These are phyloP conservation scores for Blastomyces percursus DNA, from an alignment of 2,329 filamentous ascomycete species.

Conservation along the genomic window DNA sequence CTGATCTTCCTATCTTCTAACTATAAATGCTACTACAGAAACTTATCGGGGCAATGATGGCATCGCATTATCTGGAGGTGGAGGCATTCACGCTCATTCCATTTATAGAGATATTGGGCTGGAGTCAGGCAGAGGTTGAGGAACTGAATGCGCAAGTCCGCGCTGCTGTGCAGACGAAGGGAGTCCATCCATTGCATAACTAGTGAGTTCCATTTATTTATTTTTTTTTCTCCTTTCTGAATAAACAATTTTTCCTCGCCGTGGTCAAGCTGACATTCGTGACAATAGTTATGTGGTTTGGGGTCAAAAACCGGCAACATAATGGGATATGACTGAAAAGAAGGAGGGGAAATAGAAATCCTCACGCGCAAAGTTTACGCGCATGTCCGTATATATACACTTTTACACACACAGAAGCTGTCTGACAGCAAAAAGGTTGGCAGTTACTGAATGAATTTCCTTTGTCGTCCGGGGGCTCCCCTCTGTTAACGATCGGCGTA, in stretches of 20 bases:
- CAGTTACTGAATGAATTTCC: not conserved
- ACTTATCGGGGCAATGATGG: slow-evolving; percentile 14
- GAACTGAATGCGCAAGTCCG: slow-evolving; percentile 4
- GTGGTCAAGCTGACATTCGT: not conserved
- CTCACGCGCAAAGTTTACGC: not conserved
- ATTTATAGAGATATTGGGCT: slow-evolving; percentile 14
- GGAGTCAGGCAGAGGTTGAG: slow-evolving; percentile 8
- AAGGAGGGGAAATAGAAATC: too few relatives aligned
- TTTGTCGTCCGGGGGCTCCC: not conserved
- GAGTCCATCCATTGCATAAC: slow-evolving; percentile 4
- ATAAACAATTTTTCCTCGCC: too few relatives aligned
- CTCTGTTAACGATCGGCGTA: not conserved
- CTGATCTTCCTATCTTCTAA: not conserved
- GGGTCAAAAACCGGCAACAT: slow-evolving; percentile 1
- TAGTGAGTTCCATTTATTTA: slow-evolving; percentile 4
- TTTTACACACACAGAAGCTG: not conserved
- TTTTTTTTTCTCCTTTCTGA: too few relatives aligned
- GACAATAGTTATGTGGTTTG: slow-evolving; percentile 1
- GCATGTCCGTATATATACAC: not conserved
- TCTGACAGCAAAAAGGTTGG: not conserved
- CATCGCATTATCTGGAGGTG: slow-evolving; percentile 13
- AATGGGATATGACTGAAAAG: not conserved
- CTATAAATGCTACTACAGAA: slow-evolving; percentile 7
- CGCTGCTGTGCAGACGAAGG: not conserved
- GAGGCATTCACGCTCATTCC: slow-evolving; percentile 14